These are phyloP conservation scores for Suillus discolor DNA, from an alignment of 768 basidiomycete species.

Conservation along the genomic window DNA sequence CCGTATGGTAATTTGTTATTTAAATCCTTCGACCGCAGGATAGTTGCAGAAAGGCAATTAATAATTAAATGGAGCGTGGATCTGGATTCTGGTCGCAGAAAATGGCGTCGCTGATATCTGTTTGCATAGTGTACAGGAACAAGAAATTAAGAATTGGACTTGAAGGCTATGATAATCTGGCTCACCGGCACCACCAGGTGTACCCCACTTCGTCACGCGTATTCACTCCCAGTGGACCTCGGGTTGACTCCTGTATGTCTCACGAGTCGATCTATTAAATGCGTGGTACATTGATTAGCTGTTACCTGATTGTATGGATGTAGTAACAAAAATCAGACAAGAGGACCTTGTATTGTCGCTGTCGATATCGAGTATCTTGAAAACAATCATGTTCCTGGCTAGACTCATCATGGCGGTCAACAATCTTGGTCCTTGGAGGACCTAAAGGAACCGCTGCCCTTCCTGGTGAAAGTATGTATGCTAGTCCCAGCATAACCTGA, in stretches of 20 bases:
- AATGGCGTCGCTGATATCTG: background rate
- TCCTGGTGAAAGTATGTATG: background rate
- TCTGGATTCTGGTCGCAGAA: background rate
- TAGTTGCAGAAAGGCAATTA: conserved; percentile 16
- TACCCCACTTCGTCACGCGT: no score
- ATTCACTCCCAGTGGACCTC: no score
- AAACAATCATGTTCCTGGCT: no score
- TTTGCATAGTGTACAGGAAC: background rate
- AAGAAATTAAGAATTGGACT: background rate
- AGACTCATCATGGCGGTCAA: background rate
- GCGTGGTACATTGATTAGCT: background rate
- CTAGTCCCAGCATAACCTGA: background rate
- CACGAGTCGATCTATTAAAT: background rate
- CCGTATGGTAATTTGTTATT: conserved; percentile 37
- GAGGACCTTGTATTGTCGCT: background rate
- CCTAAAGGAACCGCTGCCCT: background rate
- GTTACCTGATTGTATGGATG: background rate
- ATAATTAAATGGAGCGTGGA: background rate
- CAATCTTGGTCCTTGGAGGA: background rate
- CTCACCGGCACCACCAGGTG: no score
- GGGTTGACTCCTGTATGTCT: background rate
- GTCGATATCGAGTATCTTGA: no score
- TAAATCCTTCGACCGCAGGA: conserved; percentile 17
- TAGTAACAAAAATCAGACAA: background rate
- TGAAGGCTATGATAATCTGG: background rate